Base-by-base conservation (phyloP, 129 eudicot species). In the Rutidosis leptorrhynchoides region DNA sequence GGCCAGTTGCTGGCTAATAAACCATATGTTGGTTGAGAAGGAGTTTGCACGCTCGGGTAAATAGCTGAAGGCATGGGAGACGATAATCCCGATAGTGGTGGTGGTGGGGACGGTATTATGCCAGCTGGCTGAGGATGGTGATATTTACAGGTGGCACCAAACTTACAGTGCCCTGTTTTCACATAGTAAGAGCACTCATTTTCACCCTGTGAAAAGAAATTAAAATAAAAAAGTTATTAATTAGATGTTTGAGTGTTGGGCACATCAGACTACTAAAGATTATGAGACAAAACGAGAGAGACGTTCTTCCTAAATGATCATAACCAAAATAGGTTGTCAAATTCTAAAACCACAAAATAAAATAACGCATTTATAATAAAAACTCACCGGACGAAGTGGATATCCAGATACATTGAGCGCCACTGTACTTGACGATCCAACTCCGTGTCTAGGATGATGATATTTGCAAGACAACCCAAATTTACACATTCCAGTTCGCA, bases 111-210 rank as follows among this genome's bases (percentile, higher is more conserved):
- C 7, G 74, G 64, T 32, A 75, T 23, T 35, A 79, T 55, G 51
- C 91, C 88, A 56, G 83, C 79, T 46, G 92, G 93, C 68, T 80
- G 97, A 12, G 97, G 93, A 72, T 90, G 97, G 78, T 90, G 89
- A 64, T 84, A 90, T 80, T 90, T 90, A 78, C 97, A 90, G 27
- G 93, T 90, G 71, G 73, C 64, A 10, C 97, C 97, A 67, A 90
- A 90, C 84, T 90, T 90, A 81, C 97, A 90, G 61, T 80, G 95
- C 74, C 93, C 95, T 64, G 92, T 87, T 81, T 83, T 90, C 57
- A 83, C 68, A 74, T 87, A 90, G 82, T 90, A 87, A 4, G 87
- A 76, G 67, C 97, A 90, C 83, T 90, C 97, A 61, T 84, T 90
- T 77, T 83, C 97, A 71, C 90, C 93, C 97, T 90, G 86, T 27